These are phyloP conservation scores for Trichoderma erinaceum DNA, from an alignment of 495 filamentous ascomycete genomes.

Conservation along the genomic window DNA sequence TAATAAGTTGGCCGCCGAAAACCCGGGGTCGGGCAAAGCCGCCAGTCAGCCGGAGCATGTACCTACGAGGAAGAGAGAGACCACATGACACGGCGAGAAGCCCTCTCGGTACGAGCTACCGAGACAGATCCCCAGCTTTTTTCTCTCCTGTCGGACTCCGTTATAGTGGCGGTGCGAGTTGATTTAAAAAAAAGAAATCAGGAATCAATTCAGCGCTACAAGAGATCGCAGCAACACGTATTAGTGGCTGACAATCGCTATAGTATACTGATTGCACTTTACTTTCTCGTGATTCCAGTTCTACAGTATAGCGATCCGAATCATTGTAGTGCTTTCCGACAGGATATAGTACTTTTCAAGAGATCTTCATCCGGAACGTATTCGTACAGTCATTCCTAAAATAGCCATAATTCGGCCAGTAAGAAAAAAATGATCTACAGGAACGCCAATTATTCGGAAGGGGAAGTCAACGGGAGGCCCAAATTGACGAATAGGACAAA, in stretches of 20 bases:
- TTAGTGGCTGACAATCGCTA: too few species aligned
- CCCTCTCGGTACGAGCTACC: neutral
- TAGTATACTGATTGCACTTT: too few species aligned
- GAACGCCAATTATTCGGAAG: neutral
- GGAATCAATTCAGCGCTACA: neutral
- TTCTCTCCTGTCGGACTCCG: neutral
- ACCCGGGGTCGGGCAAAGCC: conserved; percentile 5
- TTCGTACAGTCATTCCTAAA: neutral
- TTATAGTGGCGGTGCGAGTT: neutral
- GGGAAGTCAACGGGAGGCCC: neutral
- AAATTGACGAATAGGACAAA: neutral
- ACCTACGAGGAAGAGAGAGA: neutral
- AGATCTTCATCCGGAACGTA: neutral
- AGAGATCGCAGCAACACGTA: too few species aligned
- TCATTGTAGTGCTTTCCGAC: too few species aligned
- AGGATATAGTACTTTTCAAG: neutral
- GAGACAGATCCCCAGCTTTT: neutral
- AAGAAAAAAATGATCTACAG: neutral
- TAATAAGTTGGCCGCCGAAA: neutral
- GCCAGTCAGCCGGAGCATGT: too few species aligned
- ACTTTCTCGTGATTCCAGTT: too few species aligned
- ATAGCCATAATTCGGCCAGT: neutral
- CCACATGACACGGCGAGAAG: neutral
- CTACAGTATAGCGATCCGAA: too few species aligned
- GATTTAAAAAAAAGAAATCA: too few species aligned